Percentiles rank a stretch among this genome's conserved stretches.
These are phyloP conservation scores for Sporothrix dimorphospora DNA, from an alignment of 2,329 filamentous ascomycete species.

Conservation along the genomic window DNA sequence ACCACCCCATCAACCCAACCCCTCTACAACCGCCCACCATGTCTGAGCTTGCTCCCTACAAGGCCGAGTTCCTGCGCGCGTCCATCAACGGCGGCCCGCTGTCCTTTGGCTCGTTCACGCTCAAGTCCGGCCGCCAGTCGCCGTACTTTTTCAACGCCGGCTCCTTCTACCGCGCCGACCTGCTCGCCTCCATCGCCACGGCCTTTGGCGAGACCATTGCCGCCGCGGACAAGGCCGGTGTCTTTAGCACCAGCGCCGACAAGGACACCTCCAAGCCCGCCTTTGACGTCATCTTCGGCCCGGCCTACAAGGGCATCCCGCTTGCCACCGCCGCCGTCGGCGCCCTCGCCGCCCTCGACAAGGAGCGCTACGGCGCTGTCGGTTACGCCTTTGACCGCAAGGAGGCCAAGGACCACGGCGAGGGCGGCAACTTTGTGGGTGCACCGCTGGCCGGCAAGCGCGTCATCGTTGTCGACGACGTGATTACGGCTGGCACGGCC, in stretches of 20 bases:
- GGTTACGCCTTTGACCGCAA: slow-evolving; percentile 95
- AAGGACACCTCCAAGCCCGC: slow-evolving; percentile 22
- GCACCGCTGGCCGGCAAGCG: slow-evolving; percentile 81
- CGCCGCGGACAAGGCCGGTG: slow-evolving; percentile 32
- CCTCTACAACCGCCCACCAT: slow-evolving; percentile 24
- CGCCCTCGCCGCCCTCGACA: slow-evolving; percentile 44
- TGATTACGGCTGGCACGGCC: slow-evolving; percentile 93
- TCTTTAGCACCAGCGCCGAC: not conserved
- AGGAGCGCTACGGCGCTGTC: slow-evolving; percentile 60
- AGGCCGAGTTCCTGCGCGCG: slow-evolving; percentile 71
- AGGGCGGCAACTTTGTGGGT: slow-evolving; percentile 91
- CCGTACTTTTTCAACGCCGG: slow-evolving; percentile 99
- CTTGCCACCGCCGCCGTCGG: slow-evolving; percentile 70
- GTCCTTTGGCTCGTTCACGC: slow-evolving; percentile 80
- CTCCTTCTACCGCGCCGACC: slow-evolving; percentile 79
- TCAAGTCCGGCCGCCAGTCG: slow-evolving; percentile 89
- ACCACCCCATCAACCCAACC: not conserved
- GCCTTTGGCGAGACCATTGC: slow-evolving; percentile 74
- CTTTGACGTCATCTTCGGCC: slow-evolving; percentile 88
- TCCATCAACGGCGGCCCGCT: slow-evolving; percentile 71
- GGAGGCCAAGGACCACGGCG: slow-evolving; percentile 93
- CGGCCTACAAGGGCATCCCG: slow-evolving; percentile 96
- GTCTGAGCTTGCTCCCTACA: slow-evolving; percentile 61
- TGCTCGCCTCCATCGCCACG: slow-evolving; percentile 75
- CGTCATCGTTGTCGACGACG: slow-evolving; percentile 91